phyloP scores from a whole-genome alignment of 345 rosid genomes.

The Kernera saxatilis region DNA sequence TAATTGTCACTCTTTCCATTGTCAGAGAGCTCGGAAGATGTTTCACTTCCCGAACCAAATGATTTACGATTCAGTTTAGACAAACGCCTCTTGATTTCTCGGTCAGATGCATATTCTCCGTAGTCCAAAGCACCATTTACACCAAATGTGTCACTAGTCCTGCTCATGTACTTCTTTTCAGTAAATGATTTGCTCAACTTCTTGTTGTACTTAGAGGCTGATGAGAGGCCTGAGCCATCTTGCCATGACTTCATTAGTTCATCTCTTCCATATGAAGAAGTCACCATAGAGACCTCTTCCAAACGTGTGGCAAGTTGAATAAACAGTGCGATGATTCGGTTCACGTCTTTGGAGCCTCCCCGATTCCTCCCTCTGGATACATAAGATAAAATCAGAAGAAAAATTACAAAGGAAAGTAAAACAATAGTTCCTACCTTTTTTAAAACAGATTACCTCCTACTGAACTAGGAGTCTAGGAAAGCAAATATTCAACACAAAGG shows the following conservation, averaged over 20 bases:
- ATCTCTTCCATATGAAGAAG: conserved; percentile 70
- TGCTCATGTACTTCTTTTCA: conserved; percentile 65
- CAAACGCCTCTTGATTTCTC: conserved; percentile 81
- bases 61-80: conserved; percentile 78
- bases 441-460: conserved; percentile 6
- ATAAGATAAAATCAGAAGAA: conserved; percentile 16
- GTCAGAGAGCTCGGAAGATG: conserved; percentile 79
- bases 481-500: background rate
- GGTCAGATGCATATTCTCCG: conserved; percentile 85
- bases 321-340: conserved; percentile 62
- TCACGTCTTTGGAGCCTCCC: conserved; percentile 73
- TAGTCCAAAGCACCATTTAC: conserved; percentile 50
- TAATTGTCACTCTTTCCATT: conserved; percentile 59
- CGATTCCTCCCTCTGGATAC: conserved; percentile 67
- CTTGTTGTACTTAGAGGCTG: conserved; percentile 60
- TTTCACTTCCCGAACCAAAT: conserved; percentile 82
- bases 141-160: conserved; percentile 51
- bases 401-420: background rate
- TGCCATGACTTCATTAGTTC: conserved; percentile 77
- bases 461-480: conserved; percentile 15
- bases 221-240: conserved; percentile 57
- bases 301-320: conserved; percentile 85
- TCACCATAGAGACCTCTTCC: conserved; percentile 69
- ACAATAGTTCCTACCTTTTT: background rate
- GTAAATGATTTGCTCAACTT: conserved; percentile 41